These are phyloP conservation scores for Ailanthus altissimus DNA, from an alignment of 345 rosid genomes.

Conservation along the genomic window DNA sequence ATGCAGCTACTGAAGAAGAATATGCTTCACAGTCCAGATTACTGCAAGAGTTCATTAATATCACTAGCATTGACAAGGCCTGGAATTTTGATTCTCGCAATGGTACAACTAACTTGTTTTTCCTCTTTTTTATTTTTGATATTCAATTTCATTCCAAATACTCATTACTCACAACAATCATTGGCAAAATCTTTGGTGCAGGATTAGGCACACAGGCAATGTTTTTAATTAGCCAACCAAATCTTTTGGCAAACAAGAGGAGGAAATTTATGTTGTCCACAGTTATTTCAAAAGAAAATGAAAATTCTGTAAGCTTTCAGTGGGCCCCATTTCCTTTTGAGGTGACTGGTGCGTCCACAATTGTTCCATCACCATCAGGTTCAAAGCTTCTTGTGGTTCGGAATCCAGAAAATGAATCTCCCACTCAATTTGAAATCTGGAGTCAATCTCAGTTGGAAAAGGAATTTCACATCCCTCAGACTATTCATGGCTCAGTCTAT, in stretches of 20 bases:
- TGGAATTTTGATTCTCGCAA: slow-evolving; percentile 62
- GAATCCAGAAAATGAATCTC: slow-evolving; percentile 79
- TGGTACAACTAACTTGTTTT: slow-evolving; percentile 38
- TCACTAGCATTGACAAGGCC: slow-evolving; percentile 74
- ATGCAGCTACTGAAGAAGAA: slow-evolving; percentile 59
- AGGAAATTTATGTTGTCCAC: slow-evolving; percentile 59
- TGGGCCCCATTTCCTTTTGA: slow-evolving; percentile 91
- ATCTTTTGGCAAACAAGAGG: slow-evolving; percentile 76
- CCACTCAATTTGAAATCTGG: slow-evolving; percentile 88
- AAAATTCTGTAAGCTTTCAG: slow-evolving; percentile 45
- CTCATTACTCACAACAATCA: neutral
- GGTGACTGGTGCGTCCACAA: slow-evolving; percentile 65
- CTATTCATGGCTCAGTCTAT: slow-evolving; percentile 81
- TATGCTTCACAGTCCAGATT: slow-evolving; percentile 69
- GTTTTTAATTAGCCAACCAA: slow-evolving; percentile 78
- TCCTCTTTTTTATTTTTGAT: neutral
- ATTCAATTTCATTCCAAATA: neutral
- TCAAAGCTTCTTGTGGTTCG: slow-evolving; percentile 72
- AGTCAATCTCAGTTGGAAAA: slow-evolving; percentile 69
- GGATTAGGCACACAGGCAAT: slow-evolving; percentile 61
- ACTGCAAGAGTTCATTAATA: slow-evolving; percentile 62
- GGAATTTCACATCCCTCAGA: slow-evolving; percentile 73
- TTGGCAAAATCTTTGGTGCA: slow-evolving; percentile 30
- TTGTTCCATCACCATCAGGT: slow-evolving; percentile 85
- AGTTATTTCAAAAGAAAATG: slow-evolving; percentile 47